A percentile compares a stretch with the other conserved stretches of the same genome.
Conservation (phyloP, 352 stramenopile genomes). For the Phytophthora nicotianae region DNA sequence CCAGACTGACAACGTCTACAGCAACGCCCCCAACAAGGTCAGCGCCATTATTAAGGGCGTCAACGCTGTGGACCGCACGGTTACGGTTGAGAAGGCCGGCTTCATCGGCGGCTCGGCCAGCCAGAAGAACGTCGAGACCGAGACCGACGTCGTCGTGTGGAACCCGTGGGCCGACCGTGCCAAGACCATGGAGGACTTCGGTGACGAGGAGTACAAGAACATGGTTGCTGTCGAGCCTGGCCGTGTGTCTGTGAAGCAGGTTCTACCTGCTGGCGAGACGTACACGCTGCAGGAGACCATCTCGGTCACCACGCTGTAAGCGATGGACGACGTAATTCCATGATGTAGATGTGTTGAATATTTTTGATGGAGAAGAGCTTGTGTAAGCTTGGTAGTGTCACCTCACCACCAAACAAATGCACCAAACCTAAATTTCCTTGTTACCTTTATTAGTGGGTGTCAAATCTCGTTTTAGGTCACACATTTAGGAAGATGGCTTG, state of each 20-base stretch:
- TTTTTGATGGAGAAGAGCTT: constrained; percentile 16
- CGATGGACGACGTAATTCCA: not conserved
- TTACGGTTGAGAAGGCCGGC: constrained; percentile 66
- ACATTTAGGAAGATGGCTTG: too few relatives aligned
- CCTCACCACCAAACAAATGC: constrained; percentile 3
- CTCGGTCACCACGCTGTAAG: constrained; percentile 20
- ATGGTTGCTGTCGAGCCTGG: constrained; percentile 97
- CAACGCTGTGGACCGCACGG: constrained; percentile 44
- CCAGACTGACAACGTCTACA: constrained; percentile 90
- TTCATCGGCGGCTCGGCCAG: constrained; percentile 39
- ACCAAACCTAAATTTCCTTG: not conserved
- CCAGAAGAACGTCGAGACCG: constrained; percentile 28
- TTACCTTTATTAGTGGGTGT: too few relatives aligned
- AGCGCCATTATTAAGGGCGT: constrained; percentile 54
- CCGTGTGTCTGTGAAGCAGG: constrained; percentile 55
- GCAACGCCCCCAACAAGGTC: constrained; percentile 57
- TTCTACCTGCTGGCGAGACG: constrained; percentile 46
- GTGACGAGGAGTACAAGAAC: constrained; percentile 92
- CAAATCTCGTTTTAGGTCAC: too few relatives aligned
- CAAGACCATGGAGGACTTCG: constrained; percentile 93
- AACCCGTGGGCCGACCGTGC: constrained; percentile 94
- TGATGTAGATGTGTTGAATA: constrained; percentile 21
- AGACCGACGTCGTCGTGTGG: constrained; percentile 89
- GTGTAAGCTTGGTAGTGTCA: not conserved
- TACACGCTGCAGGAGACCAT: constrained; percentile 50